These are phyloP conservation scores for Herpetomonas muscarum DNA, from an alignment of 208 protist species.

Conservation along the genomic window DNA sequence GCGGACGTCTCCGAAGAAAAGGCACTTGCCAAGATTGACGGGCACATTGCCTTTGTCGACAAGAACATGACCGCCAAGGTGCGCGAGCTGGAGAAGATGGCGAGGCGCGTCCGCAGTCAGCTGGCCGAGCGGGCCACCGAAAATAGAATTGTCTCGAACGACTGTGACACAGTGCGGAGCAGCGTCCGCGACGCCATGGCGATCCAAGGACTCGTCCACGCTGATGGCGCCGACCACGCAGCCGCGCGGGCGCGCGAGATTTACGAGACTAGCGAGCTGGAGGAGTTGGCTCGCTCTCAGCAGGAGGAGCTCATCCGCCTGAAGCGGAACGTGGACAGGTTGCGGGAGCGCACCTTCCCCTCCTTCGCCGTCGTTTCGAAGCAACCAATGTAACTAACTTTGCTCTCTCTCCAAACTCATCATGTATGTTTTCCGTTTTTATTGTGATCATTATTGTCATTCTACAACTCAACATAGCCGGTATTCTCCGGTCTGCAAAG, in stretches of 20 bases:
- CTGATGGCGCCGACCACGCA: slow-evolving; percentile 29
- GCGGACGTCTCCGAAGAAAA: slow-evolving; percentile 52
- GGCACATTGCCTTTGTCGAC: slow-evolving; percentile 69
- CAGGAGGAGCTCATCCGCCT: slow-evolving; percentile 83
- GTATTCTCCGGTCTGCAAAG: too few species aligned
- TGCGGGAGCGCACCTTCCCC: slow-evolving; percentile 86
- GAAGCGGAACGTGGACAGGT: slow-evolving; percentile 80
- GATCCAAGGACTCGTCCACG: slow-evolving; percentile 58
- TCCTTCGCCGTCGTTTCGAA: slow-evolving; percentile 91
- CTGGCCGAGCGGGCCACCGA: slow-evolving; percentile 75
- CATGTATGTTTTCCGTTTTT: slow-evolving; percentile 7
- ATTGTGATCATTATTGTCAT: slow-evolving; percentile 1
- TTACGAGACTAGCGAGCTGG: slow-evolving; percentile 72
- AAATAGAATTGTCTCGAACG: slow-evolving; percentile 48
- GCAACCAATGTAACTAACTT: slow-evolving; percentile 28
- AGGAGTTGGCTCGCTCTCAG: slow-evolving; percentile 79
- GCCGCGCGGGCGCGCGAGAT: slow-evolving; percentile 61
- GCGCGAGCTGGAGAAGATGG: slow-evolving; percentile 57
- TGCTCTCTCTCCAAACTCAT: neutral
- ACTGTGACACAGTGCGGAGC: slow-evolving; percentile 36
- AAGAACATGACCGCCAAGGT: slow-evolving; percentile 71
- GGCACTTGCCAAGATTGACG: slow-evolving; percentile 57
- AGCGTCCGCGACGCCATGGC: slow-evolving; percentile 50
- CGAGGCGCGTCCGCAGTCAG: slow-evolving; percentile 45
- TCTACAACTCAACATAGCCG: neutral